Evolutionary conservation across 192 early-diverging fungal genomes (phyloP).

Genomic region (Haplosporangium gracile): DNA sequence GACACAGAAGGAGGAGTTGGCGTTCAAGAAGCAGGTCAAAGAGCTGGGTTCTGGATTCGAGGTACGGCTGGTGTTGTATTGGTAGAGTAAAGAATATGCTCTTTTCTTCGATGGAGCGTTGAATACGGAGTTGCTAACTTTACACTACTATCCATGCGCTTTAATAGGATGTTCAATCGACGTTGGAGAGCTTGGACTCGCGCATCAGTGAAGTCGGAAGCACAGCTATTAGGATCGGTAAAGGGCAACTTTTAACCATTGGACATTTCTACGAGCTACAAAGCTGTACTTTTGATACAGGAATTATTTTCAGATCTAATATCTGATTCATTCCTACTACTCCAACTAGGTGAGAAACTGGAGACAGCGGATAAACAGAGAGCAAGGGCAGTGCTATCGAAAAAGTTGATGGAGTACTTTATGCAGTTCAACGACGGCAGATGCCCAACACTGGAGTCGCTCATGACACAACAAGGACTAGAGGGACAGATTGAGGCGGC

Average conservation of each 20-base stretch:
- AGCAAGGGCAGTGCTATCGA: conserved; percentile 86
- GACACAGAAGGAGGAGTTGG: conserved; percentile 78
- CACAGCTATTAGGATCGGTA: conserved; percentile 95
- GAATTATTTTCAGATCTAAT: background rate
- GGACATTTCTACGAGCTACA: background rate
- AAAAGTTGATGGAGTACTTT: conserved; percentile 94
- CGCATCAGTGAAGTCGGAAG: conserved; percentile 94
- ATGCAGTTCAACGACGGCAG: conserved; percentile 89
- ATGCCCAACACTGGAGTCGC: conserved; percentile 78
- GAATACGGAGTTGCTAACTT: background rate
- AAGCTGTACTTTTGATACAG: background rate
- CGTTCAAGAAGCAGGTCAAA: conserved; percentile 81
- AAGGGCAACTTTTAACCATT: background rate
- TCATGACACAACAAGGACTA: conserved; percentile 76
- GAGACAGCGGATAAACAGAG: conserved; percentile 96
- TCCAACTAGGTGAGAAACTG: conserved; percentile 87
- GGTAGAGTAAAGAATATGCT: background rate
- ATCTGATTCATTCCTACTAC: background rate
- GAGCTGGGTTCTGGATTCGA: conserved; percentile 87
- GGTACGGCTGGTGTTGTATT: conserved; percentile 55
- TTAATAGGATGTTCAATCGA: conserved; percentile 83
- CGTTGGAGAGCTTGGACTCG: conserved; percentile 90
- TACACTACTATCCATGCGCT: background rate
- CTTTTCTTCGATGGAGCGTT: background rate
- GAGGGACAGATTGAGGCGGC: conserved; percentile 94